Base-by-base conservation (phyloP, 495 filamentous ascomycete species). In the Penicillium argentinense region DNA sequence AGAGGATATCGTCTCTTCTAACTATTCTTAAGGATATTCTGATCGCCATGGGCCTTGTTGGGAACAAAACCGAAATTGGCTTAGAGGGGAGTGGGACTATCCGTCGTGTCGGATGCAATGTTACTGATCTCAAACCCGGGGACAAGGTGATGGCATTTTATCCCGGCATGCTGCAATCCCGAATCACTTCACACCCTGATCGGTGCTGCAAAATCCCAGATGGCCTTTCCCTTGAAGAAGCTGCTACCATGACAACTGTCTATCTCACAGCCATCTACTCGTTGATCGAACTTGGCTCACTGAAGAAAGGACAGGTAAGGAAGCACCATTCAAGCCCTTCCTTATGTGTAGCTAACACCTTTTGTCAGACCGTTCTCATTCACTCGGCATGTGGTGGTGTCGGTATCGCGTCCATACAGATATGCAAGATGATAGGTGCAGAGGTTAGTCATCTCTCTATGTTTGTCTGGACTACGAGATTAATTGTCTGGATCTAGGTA, bases 361-460 rank as follows among this genome's bases (percentile, higher is more conserved):
- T n/a, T n/a, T n/a, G n/a, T n/a, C n/a, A 62, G 54, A 24, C 30
- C 9, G 45, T 63, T 5, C 40, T 63, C n/a, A 63, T 63, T 16
- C 60, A 64, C 41, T 59, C 60, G 2, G 60, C 60, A 3, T 56
- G 50, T 36, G 57, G 58, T 8, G 54, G 54, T 2, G 40, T 64
- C 38, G 60, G 60, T 9, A 12, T 49, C 2, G 50, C 57, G 2
- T 40, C 51, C 0, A 59, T 64, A 19, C 60, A 59, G 22, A 21
- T 62, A 4, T 55, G 54, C 18, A 28, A 48, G 19, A n/a, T 44
- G 0, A 41, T 60, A 2, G 53, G 56, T 8, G 52, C 57, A 14
- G 32, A 50, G 42, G 54, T 60, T n/a, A 60, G 71, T n/a, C n/a
- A n/a, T n/a, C n/a, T n/a, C n/a, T n/a, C n/a, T n/a, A n/a, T n/a